Evolutionary conservation across 73 alveolate species (phyloP), one percentile per base, ranked within the genome.

Genomic region (Paramecium octaurelia): DNA sequence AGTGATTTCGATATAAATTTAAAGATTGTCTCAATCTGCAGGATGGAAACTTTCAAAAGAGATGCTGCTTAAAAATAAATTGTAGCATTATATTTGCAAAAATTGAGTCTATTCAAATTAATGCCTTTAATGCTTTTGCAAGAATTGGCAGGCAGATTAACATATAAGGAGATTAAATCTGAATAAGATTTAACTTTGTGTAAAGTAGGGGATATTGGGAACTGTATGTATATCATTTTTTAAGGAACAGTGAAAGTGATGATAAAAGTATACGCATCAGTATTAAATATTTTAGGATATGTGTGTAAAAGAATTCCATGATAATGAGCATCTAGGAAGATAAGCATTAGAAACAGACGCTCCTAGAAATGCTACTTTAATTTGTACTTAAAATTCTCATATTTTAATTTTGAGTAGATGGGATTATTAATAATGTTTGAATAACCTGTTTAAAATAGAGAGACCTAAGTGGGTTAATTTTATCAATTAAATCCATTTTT

Each of bases 21-120:
- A 35, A 87, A 87, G 46, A 87, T 87, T 38, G 86, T 87, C n/a
- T 87, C 93, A 40, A 87, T 87, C 31, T 87, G 93, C 34, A 64
- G 29, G 24, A 36, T 87, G 77, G 93, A 87, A 68, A 36, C 93
- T 14, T 75, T 75, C 59, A 75, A 75, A 38, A 75, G 88, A 42
- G 58, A 35, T 38, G 4, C 38, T 35, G 68, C 58, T 11, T 75
- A 75, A 75, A 75, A 75, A 75, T 35, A 75, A 75, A 75, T 75
- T 4, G 46, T 75, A 12, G 88, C 60, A 3, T 35, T 23, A 11
- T 75, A 75, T 75, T 34, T 75, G 21, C 20, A 42, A n/a, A 75
- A 75, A 23, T 42, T 75, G 24, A 75, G 68, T 42, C 29, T 75
- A 38, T 75, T 75, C 40, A 35, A 42, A 34, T 75, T 75, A 42